Evolutionary conservation across 2,329 filamentous ascomycete genomes (phyloP), one percentile per base, ranked within the genome.

Genomic region (Chrysosporium queenslandicum): DNA sequence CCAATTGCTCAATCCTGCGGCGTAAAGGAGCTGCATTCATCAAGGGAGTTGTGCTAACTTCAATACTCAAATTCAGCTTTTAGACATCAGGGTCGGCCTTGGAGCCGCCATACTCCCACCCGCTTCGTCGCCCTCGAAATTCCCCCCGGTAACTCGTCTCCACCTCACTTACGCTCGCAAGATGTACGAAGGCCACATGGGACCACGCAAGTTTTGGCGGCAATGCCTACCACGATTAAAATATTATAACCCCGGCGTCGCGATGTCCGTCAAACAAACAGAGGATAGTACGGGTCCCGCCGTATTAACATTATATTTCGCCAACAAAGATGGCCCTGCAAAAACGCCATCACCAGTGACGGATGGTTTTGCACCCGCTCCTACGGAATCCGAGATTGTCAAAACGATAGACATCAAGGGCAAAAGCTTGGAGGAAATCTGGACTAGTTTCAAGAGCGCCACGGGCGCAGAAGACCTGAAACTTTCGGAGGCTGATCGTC

Each of bases 231-330:
- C 87, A 20, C 81, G 87, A 53, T 76, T 98, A 59, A 96, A 98
- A 77, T 98, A 83, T 74, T 85, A 94, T 77, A 98, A 98, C 68
- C 92, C 92, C 0, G 73, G 81, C 11, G 69, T 96, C 42, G 81
- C 85, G 40, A 94, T 97, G 78, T 82, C 86, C 54, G 80, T 95
- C 61, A 83, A 85, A 68, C 85, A 86, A 54, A 82, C 79, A 57
- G 62, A 67, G 34, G 71, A 82, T 41, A 75, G 81, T 59, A 67
- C 64, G 20, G 64, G 61, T 2, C 66, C 66, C 40, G 63, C 70
- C 27, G 62, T 64, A 34, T 59, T 73, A 58, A 69, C 68, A 50
- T 64, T 72, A 56, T 72, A 71, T 56, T 74, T 71, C 54, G 64
- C 66, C 42, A 65, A 65, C 54, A 53, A 60, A 21, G 53, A 64